Evolutionary conservation across 1,284 basidiomycete genomes (phyloP).

Genomic region (Neolentinus lepideus): DNA sequence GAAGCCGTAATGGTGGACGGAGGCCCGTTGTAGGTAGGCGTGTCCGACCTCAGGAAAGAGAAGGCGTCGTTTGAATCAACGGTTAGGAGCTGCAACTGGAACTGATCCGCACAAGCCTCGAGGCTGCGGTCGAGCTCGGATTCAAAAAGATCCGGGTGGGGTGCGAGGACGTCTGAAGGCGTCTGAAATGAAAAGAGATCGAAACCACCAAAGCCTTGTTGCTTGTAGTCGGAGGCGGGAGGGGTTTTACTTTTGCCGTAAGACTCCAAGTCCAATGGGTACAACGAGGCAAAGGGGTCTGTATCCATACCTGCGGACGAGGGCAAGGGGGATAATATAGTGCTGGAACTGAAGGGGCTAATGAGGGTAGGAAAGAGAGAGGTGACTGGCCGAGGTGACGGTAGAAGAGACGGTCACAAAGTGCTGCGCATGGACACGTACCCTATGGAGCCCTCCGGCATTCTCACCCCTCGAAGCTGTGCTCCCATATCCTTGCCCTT

Average conservation of each 20-base stretch:
- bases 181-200: conserved; percentile 65
- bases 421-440: conserved; percentile 1
- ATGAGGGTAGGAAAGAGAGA: conserved; percentile 3
- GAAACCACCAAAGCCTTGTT: conserved; percentile 21
- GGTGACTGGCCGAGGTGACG: conserved; percentile 3
- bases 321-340: not conserved
- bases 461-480: not conserved
- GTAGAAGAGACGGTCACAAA: not conserved
- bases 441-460: not conserved
- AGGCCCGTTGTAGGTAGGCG: conserved; percentile 53
- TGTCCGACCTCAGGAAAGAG: conserved; percentile 52
- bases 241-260: conserved; percentile 7
- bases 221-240: conserved; percentile 15
- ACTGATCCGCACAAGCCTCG: conserved; percentile 47
- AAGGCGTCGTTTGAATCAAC: conserved; percentile 58
- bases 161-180: conserved; percentile 59
- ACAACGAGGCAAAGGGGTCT: conserved; percentile 10
- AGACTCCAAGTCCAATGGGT: conserved; percentile 5
- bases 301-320: conserved; percentile 8
- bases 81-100: conserved; percentile 54
- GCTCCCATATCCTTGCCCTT: not conserved
- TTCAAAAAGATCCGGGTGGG: conserved; percentile 75
- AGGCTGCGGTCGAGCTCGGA: conserved; percentile 69
- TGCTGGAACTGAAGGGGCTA: not conserved
- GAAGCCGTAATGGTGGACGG: conserved; percentile 73